Base-by-base conservation (phyloP, 495 filamentous ascomycete species). In the Aspergillus taichungensis region DNA sequence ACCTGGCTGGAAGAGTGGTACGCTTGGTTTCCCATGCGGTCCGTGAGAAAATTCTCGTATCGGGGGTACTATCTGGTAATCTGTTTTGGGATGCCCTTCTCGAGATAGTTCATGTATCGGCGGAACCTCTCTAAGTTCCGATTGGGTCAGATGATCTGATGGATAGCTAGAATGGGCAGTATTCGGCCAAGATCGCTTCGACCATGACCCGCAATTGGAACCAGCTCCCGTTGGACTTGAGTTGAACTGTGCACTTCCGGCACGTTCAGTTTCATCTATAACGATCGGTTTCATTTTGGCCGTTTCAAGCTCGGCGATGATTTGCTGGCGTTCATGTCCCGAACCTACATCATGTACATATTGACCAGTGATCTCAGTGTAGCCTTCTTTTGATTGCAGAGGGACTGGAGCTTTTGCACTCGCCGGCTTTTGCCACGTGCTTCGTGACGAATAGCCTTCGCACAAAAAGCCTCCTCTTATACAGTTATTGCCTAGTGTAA, bases 401-500 rank as follows among this genome's bases (percentile, higher is more conserved):
- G 82, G 88, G 50, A 94, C 73, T 33, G 87, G 84, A 4, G 77
- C 50, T 52, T 79, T 82, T 33, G 69, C 49, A 53, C 57, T 80
- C 58, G 67, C 75, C 13, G 76, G 75, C 57, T 83, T 82, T 46
- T 80, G 75, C 85, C 85, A 91, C 63, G 71, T 79, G 54, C 66
- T 83, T 67, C 76, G 82, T 47, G 76, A 83, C 54, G 84, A 84
- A 64, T 98, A 98, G n/a, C 92, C 92, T 55, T 88, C 85, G 60
- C 92, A 98, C 18, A 88, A 71, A 63, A 96, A 96, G 9, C 88
- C 88, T 36, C 92, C 92, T 45, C 87, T 83, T 37, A 87, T 73
- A 62, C 92, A 98, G 59, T 98, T 98, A 60, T 83, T 87, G 69
- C 89, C 89, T 95, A 55, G 32, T 35, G 32, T 18, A 6, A 12